Percentiles rank a stretch among this genome's conserved stretches.
These are phyloP conservation scores for Aspergillus indologenus DNA, from an alignment of 495 filamentous ascomycete genomes.

Conservation along the genomic window DNA sequence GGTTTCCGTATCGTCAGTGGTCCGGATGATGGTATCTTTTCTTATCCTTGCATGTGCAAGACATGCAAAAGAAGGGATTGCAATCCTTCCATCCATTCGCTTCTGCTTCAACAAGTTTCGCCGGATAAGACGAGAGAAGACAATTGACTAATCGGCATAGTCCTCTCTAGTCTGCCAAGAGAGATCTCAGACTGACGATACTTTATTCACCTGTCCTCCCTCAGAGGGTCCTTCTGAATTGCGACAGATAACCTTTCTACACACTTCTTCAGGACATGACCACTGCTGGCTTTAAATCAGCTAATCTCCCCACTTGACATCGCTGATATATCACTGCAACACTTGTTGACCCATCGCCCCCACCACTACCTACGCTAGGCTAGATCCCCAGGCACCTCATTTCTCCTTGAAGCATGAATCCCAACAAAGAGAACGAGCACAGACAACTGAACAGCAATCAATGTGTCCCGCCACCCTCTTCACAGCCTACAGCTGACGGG, in stretches of 20 bases:
- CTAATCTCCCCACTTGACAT: background rate
- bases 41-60: background rate
- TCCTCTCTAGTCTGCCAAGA: background rate
- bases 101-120: background rate
- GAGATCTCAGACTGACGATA: background rate
- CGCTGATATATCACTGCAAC: background rate
- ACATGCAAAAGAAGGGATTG: conserved; percentile 3
- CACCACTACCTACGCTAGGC: background rate
- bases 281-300: background rate
- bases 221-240: background rate
- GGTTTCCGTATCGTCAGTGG: background rate
- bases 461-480: conserved; percentile 8
- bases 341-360: background rate
- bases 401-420: background rate
- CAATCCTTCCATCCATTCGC: conserved; percentile 5
- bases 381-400: background rate
- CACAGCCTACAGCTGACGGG: conserved; percentile 11
- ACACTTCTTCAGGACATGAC: background rate
- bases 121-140: background rate
- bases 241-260: background rate
- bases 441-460: background rate
- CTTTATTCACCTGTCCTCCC: background rate
- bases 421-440: background rate
- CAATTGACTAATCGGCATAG: conserved; percentile 2
- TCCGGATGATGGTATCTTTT: background rate